phyloP scores from a whole-genome alignment of 768 basidiomycete genomes.

The Boletus speciosus region DNA sequence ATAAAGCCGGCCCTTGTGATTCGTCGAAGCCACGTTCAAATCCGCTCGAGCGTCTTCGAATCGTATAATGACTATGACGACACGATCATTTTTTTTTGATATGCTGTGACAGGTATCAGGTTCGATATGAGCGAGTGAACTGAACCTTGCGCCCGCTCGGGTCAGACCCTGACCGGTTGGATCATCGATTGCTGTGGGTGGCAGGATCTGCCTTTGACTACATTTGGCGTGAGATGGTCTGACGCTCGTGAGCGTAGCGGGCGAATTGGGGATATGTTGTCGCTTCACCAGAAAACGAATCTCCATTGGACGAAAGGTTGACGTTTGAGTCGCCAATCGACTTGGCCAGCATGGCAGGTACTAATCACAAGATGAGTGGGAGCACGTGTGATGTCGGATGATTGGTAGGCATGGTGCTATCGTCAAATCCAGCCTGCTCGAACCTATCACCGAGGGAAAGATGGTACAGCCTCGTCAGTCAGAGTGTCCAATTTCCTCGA shows the following conservation, averaged over 20 bases:
- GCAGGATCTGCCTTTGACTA: neutral
- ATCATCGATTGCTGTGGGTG: neutral
- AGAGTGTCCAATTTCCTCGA: neutral
- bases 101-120: neutral
- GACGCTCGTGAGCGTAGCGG: neutral
- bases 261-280: neutral
- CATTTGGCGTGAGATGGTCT: neutral
- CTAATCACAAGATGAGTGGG: neutral
- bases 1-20: neutral
- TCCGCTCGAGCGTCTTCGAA: neutral
- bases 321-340: neutral
- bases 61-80: neutral
- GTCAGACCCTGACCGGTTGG: neutral
- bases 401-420: neutral
- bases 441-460: neutral
- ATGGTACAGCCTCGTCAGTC: neutral
- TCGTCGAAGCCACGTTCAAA: neutral
- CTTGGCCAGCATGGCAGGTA: neutral
- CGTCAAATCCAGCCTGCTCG: neutral
- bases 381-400: neutral
- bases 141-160: neutral
- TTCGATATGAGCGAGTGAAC: constrained; percentile 2
- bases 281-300: neutral
- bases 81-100: neutral
- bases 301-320: neutral